These are phyloP conservation scores for Immersiporthe knoxdaviesiana DNA, from an alignment of 2,329 filamentous ascomycete species.

Conservation along the genomic window DNA sequence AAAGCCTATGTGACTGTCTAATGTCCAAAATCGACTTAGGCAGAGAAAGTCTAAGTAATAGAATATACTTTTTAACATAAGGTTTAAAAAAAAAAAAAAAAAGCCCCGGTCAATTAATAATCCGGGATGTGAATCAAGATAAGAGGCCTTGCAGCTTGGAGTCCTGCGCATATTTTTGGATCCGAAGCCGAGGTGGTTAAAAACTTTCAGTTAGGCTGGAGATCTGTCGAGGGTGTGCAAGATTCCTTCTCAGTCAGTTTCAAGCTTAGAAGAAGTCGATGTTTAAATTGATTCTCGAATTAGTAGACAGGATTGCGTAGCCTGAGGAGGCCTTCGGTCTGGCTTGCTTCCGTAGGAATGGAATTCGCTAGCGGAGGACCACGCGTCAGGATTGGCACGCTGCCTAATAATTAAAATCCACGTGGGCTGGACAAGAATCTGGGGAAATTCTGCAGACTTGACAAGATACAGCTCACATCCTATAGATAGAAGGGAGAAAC, in stretches of 20 bases:
- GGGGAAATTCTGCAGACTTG: not conserved
- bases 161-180: not conserved
- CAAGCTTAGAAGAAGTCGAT: not conserved
- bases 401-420: not conserved
- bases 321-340: not conserved
- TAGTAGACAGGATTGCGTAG: conserved; percentile 1
- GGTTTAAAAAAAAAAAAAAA: no score
- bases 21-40: no score
- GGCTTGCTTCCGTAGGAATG: not conserved
- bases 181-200: not conserved
- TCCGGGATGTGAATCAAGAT: no score
- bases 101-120: no score
- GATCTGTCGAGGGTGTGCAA: not conserved
- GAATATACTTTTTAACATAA: no score
- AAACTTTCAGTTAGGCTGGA: not conserved
- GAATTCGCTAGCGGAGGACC: not conserved
- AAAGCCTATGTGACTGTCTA: no score
- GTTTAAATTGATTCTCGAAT: not conserved
- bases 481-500: no score
- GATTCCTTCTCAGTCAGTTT: not conserved
- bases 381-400: not conserved
- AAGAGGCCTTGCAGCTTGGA: not conserved
- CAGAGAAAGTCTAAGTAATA: no score
- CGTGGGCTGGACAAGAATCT: not conserved
- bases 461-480: not conserved